Evolutionary conservation across 1,139 yeast species (phyloP).

Genomic region (Saccharomyces hybrid): DNA sequence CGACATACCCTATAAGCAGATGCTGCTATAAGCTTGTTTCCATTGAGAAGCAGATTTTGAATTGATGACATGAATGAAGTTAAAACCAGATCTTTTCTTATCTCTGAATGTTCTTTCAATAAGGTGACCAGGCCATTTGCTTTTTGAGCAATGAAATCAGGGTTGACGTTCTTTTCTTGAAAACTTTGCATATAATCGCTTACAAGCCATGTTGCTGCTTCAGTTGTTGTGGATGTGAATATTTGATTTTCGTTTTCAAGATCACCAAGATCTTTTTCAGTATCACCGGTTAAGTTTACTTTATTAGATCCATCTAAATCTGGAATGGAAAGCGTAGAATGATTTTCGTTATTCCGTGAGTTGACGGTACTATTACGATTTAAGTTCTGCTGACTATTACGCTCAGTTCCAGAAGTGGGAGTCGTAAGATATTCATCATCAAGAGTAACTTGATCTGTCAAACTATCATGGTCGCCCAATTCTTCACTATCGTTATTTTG

Average conservation of each 20-base stretch:
- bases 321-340: neutral
- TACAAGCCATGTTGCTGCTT: constrained; percentile 41
- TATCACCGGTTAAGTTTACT: neutral
- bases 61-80: constrained; percentile 54
- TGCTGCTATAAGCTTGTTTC: constrained; percentile 57
- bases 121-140: constrained; percentile 59
- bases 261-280: neutral
- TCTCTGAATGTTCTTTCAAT: constrained; percentile 50
- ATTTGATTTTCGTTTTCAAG: neutral
- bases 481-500: neutral
- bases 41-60: constrained; percentile 52
- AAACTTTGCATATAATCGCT: constrained; percentile 44
- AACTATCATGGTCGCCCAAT: neutral
- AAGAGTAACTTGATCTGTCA: neutral
- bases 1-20: constrained; percentile 72
- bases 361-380: neutral
- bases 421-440: neutral
- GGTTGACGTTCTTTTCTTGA: constrained; percentile 36
- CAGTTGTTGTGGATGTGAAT: neutral
- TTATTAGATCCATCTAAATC: neutral
- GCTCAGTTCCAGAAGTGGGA: neutral
- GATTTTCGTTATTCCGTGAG: neutral
- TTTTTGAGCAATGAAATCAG: constrained; percentile 44
- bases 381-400: neutral
- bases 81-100: constrained; percentile 59